Base-by-base conservation (phyloP, 1,139 yeast genomes). In the Ashbya aceris region DNA sequence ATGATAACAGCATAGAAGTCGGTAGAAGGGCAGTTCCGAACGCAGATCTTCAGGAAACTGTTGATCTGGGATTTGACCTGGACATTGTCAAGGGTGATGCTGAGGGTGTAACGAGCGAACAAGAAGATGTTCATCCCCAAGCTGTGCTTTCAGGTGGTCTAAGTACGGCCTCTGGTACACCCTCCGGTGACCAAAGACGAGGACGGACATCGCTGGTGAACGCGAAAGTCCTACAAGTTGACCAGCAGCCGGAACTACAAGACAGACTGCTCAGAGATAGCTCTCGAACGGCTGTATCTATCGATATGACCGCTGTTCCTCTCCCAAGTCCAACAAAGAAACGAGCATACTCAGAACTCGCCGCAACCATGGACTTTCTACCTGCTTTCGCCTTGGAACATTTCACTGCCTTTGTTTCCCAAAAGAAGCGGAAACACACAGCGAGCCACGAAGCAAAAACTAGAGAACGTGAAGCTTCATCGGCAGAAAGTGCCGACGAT, bases 1-100 rank as follows among this genome's bases (percentile, higher is more conserved):
- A 64, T 40, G 79, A 74, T 51, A 69, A 69, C 9, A 77, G 83
- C 0, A 67, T 80, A 36, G 93, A 83, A 31, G 8, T 47, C 2
- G 53, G 52, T 17, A 40, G 53, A 43, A 39, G 51, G 8, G 47
- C 46, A 5, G 44, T 36, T 5, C 29, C 32, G n/a, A 34, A 38
- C 4, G 40, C 45, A 4, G 35, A 41, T 27, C 35, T 46, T 7
- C 51, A 50, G 10, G 60, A 55, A 32, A 48, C 47, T 11, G 48
- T 61, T 4, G 66, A 63, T 36, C 55, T 64, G 36, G 67, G 62
- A 30, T 56, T 65, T 37, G 63, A 64, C 40, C 51, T 65, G 45
- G 68, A 62, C 27, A 45, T 65, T 10, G 61, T 54, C 7, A 56
- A 58, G 37, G 58, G 55, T 13, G 34, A 41, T 8, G 28, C 5